A percentile compares a stretch with the other conserved stretches of the same genome.
Evolutionary conservation across 1,139 yeast genomes (phyloP).

Genomic region (Sugiyamaella castrensis): DNA sequence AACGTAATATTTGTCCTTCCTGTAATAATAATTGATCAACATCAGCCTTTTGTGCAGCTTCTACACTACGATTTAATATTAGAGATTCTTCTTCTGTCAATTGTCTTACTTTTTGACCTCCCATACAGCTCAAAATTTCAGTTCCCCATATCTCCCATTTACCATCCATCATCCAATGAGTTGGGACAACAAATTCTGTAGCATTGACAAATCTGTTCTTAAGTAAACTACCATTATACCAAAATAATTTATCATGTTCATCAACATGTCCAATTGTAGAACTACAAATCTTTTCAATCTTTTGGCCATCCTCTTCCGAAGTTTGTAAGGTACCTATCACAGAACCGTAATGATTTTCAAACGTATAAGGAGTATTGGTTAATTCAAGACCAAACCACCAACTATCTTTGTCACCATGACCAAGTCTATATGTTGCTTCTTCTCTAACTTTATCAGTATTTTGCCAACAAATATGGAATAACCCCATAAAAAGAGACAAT

Average conservation of each 20-base stretch:
- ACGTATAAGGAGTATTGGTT: constrained; percentile 3
- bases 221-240: constrained; percentile 13
- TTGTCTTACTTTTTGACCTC: background rate
- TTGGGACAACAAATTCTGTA: constrained; percentile 2
- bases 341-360: constrained; percentile 6
- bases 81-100: background rate
- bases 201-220: background rate
- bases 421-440: constrained; percentile 10
- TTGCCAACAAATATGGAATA: constrained; percentile 10
- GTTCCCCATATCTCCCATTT: background rate
- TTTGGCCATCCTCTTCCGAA: background rate
- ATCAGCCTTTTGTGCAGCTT: no score
- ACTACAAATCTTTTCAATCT: constrained; percentile 5
- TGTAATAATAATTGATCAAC: no score
- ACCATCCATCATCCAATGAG: constrained; percentile 10
- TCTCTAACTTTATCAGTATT: constrained; percentile 10
- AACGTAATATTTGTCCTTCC: no score
- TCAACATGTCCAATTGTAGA: constrained; percentile 7
- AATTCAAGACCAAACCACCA: constrained; percentile 15
- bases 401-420: constrained; percentile 13
- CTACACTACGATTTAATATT: no score
- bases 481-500: constrained; percentile 4
- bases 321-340: background rate
- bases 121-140: constrained; percentile 2
- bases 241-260: constrained; percentile 1